Conservation (phyloP, 768 basidiomycete genomes). For the Xanthoconium purpureum region DNA sequence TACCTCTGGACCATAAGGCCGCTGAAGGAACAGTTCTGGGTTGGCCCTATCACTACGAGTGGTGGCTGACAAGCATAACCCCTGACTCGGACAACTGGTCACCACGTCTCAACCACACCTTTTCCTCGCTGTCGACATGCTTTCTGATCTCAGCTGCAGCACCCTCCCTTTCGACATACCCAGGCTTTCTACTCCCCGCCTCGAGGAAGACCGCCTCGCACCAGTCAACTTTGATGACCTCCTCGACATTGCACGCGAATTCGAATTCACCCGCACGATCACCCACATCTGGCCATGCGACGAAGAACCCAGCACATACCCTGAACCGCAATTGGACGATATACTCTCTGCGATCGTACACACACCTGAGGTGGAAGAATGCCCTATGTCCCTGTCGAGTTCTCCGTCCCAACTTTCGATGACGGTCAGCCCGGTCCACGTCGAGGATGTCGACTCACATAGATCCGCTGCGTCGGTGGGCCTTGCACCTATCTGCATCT, state of each 20-base stretch:
- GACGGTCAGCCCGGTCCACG: background rate
- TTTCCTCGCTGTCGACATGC: slow-evolving; percentile 20
- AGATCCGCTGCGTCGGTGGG: background rate
- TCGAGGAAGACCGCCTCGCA: slow-evolving; percentile 1
- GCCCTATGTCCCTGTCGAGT: background rate
- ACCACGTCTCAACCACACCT: background rate
- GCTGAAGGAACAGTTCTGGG: too few relatives aligned
- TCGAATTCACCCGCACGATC: slow-evolving; percentile 26
- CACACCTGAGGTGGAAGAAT: slow-evolving; percentile 1
- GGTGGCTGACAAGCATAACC: slow-evolving; percentile 18
- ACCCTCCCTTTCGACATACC: slow-evolving; percentile 7
- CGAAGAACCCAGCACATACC: slow-evolving; percentile 2
- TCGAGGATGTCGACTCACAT: background rate
- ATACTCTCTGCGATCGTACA: slow-evolving; percentile 13
- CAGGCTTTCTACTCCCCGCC: background rate
- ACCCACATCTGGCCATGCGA: slow-evolving; percentile 20
- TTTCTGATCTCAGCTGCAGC: slow-evolving; percentile 15
- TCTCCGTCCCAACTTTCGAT: background rate
- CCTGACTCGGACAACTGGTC: background rate
- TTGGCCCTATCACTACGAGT: too few relatives aligned
- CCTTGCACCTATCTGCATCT: background rate
- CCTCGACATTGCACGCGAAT: slow-evolving; percentile 30
- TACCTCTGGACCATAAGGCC: slow-evolving; percentile 39
- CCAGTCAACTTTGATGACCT: slow-evolving; percentile 25
- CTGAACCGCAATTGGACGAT: slow-evolving; percentile 18